phyloP scores from a whole-genome alignment of 495 filamentous ascomycete species.

The Neohortaea acidophila region DNA sequence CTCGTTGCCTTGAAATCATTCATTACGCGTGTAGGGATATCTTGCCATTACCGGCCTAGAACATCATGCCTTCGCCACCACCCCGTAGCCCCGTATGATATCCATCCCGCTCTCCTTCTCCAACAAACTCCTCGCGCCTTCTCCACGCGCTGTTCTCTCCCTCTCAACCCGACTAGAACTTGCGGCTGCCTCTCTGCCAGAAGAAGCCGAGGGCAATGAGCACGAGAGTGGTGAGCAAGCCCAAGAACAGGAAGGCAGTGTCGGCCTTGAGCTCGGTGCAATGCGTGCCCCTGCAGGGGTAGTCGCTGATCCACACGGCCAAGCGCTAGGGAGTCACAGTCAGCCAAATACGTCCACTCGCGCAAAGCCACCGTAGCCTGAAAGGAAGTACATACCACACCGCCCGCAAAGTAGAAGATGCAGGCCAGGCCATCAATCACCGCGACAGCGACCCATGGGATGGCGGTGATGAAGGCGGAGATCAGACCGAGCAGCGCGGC shows the following conservation, averaged over 20 bases:
- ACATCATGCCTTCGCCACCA: too few relatives aligned
- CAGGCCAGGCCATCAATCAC: conserved; percentile 5
- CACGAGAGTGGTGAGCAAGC: conserved; percentile 4
- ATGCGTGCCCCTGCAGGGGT: not conserved
- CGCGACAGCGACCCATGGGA: conserved; percentile 5
- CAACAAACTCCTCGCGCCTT: too few relatives aligned
- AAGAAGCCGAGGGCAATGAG: not conserved
- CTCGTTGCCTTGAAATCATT: too few relatives aligned
- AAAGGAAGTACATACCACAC: conserved; percentile 5
- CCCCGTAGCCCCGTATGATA: too few relatives aligned
- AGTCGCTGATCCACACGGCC: not conserved
- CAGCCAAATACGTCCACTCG: too few relatives aligned
- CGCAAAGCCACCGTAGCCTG: too few relatives aligned
- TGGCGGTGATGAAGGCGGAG: conserved; percentile 1
- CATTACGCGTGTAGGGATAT: too few relatives aligned
- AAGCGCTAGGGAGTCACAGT: too few relatives aligned
- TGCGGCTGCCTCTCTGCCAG: not conserved
- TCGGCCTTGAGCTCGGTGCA: conserved; percentile 8
- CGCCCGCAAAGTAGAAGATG: conserved; percentile 7
- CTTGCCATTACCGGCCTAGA: too few relatives aligned
- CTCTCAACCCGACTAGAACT: too few relatives aligned
- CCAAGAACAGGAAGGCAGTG: conserved; percentile 11
- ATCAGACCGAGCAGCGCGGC: conserved; percentile 8
- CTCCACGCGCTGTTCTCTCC: too few relatives aligned
- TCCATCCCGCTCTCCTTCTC: too few relatives aligned